These are phyloP conservation scores for Cercospora zeae-maydis DNA, from an alignment of 2,329 filamentous ascomycete genomes.

Conservation along the genomic window DNA sequence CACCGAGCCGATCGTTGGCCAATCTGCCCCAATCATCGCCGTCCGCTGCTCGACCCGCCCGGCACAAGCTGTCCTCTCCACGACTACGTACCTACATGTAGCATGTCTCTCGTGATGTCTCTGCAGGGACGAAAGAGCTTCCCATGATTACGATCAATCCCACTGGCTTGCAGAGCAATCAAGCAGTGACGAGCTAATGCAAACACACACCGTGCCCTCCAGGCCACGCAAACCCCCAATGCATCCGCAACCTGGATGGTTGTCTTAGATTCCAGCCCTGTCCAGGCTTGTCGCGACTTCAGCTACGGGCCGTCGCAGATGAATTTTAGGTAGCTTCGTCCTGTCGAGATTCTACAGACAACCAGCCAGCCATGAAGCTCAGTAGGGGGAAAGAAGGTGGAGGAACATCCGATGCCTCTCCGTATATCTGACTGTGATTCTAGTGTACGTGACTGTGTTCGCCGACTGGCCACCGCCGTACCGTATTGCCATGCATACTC, in stretches of 20 bases:
- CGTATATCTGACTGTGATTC: too few relatives aligned
- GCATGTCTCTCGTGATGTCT: conserved; percentile 10
- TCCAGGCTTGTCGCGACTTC: not conserved
- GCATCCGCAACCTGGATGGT: not conserved
- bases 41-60: not conserved
- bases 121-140: conserved; percentile 11
- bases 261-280: not conserved
- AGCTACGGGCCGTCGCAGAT: too few relatives aligned
- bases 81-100: conserved; percentile 2
- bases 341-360: too few relatives aligned
- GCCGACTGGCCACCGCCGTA: too few relatives aligned
- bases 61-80: not conserved
- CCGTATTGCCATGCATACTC: too few relatives aligned
- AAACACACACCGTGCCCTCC: not conserved
- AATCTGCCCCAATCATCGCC: not conserved
- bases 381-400: too few relatives aligned
- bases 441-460: too few relatives aligned
- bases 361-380: too few relatives aligned
- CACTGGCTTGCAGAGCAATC: not conserved
- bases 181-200: not conserved
- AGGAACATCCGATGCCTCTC: too few relatives aligned
- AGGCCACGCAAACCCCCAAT: not conserved
- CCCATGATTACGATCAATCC: not conserved
- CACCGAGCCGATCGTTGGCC: conserved; percentile 8
- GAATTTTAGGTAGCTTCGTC: too few relatives aligned